Evolutionary conservation across 75 land plant species (phyloP).

Genomic region (Picea sitchensis): DNA sequence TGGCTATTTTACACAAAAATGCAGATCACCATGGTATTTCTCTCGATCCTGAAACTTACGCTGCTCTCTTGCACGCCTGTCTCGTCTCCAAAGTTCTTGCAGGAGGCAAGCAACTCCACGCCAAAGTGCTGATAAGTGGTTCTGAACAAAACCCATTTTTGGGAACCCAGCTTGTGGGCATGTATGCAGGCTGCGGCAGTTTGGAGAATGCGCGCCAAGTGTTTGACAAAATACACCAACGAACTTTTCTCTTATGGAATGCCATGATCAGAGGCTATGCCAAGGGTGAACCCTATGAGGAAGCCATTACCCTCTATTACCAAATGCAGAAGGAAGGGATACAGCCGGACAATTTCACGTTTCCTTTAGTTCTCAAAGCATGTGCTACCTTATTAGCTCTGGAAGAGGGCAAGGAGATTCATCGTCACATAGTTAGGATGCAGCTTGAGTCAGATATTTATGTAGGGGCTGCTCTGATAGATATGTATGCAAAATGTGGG

Average conservation of each 20-base stretch:
- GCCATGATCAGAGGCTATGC: constrained; percentile 37
- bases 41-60: not conserved
- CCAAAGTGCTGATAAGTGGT: not conserved
- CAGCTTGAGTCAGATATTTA: constrained; percentile 24
- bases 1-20: not conserved
- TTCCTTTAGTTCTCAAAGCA: constrained; percentile 34
- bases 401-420: constrained; percentile 18
- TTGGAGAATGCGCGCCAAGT: constrained; percentile 22
- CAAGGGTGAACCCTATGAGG: constrained; percentile 17
- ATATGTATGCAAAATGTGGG: constrained; percentile 34
- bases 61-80: not conserved
- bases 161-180: constrained; percentile 8
- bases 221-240: constrained; percentile 18
- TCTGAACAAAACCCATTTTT: not conserved
- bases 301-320: constrained; percentile 21
- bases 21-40: not conserved
- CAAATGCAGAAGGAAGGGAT: constrained; percentile 26
- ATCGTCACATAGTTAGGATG: constrained; percentile 9
- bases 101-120: not conserved
- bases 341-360: constrained; percentile 45
- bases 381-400: constrained; percentile 26
- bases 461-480: constrained; percentile 21
- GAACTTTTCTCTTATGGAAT: constrained; percentile 37
- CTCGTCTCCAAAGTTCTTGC: not conserved
- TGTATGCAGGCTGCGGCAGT: constrained; percentile 21